Base-by-base conservation (phyloP, 352 stramenopile species). In the Phytophthora nicotianae region DNA sequence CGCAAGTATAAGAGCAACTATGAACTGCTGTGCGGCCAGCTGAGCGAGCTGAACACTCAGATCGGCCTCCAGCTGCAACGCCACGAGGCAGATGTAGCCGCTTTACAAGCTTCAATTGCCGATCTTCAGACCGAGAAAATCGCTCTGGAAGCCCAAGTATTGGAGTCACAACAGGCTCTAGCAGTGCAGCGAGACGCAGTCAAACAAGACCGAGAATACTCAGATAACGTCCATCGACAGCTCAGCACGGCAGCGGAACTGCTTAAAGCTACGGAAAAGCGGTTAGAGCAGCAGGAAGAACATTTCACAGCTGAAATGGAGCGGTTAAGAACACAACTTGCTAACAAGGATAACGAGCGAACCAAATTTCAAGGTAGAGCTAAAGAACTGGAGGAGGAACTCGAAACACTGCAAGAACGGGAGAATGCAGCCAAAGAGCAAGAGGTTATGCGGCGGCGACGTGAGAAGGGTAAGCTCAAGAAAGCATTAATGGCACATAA, bases 1-100 rank as follows among this genome's bases (percentile, higher is more conserved):
- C 68, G 79, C 33, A 88, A 88, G 58, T 92, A 92, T 69, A 92
- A 90, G 45, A 40, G 50, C 65, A 92, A 89, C 75, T 92, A 92
- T 63, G 79, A 92, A 56, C 57, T 90, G 41, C 65, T 91, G 32
- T 92, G 83, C 51, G 75, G 77, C 7, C 81, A 92, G 46, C 37
- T 92, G 37, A 68, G 70, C 9, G 81, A 89, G 50, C 73, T 92
- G 21, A 92, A 90, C 54, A 70, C 73, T 2, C 83, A 92, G 64
- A 77, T 92, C 42, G 79, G 77, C 0, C 63, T 89, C 16, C 81
- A 90, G 38, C 60, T 92, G 33, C 74, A 90, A 52, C 77, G 81
- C 19, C 83, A 92, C 50, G 83, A 92, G 52, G 70, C 74, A 27
- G 83, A 90, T 32, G 81, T 92, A 17, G 50, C 71, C 5, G 63